A percentile compares a stretch with the other conserved stretches of the same genome.
Evolutionary conservation across 495 filamentous ascomycete genomes (phyloP).

Genomic region (Cladorrhinum samala): DNA sequence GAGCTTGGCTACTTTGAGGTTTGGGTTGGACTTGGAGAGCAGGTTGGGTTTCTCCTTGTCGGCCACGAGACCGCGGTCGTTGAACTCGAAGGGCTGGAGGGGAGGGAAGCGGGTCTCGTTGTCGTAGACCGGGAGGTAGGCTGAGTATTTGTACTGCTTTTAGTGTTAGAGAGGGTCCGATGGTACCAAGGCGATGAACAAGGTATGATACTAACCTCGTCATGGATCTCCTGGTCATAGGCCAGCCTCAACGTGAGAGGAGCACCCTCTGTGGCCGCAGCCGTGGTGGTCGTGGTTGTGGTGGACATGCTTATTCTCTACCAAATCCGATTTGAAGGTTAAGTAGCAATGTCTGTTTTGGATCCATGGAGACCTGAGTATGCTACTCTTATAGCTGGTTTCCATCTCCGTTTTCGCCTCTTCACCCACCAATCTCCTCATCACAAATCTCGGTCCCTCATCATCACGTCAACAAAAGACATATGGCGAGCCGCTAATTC

Average conservation of each 20-base stretch:
- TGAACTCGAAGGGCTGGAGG: slow-evolving; percentile 52
- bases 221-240: slow-evolving; percentile 18
- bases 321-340: neutral
- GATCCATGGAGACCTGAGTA: neutral
- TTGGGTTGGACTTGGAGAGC: slow-evolving; percentile 33
- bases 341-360: neutral
- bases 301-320: slow-evolving; percentile 2
- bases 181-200: too few species aligned
- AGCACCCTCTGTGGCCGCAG: slow-evolving; percentile 9
- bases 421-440: neutral
- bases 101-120: slow-evolving; percentile 53
- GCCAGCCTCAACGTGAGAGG: slow-evolving; percentile 17
- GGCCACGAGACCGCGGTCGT: slow-evolving; percentile 52
- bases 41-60: slow-evolving; percentile 55
- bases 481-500: slow-evolving; percentile 10
- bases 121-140: slow-evolving; percentile 61
- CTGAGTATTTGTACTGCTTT: slow-evolving; percentile 48
- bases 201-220: slow-evolving; percentile 4
- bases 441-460: neutral
- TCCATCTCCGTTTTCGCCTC: neutral
- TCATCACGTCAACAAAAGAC: slow-evolving; percentile 16
- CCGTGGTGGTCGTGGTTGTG: slow-evolving; percentile 10
- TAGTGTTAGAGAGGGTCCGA: neutral
- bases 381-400: neutral
- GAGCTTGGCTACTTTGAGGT: slow-evolving; percentile 48